A percentile compares a stretch with the other conserved stretches of the same genome.
Conservation (phyloP, 768 basidiomycete genomes). For the Terana coerulea region DNA sequence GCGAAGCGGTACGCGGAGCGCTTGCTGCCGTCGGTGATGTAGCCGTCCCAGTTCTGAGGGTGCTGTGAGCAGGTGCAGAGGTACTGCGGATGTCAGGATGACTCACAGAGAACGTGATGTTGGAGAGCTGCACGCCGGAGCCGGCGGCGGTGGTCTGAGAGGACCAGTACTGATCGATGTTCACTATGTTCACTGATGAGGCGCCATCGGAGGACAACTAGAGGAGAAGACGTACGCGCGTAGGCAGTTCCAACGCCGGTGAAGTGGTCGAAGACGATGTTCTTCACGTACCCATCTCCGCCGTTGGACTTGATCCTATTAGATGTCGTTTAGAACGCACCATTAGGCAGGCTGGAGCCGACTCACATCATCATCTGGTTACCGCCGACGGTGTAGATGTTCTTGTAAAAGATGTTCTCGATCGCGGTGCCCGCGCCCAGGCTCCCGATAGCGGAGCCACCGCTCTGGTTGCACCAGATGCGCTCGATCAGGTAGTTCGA, state of each 20-base stretch:
- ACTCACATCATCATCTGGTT: constrained; percentile 28
- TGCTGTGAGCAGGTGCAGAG: not conserved
- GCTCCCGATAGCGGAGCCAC: constrained; percentile 28
- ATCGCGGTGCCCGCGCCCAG: constrained; percentile 23
- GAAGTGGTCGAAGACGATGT: constrained; percentile 28
- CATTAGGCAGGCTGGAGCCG: not conserved
- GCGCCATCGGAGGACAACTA: not conserved
- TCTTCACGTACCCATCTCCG: constrained; percentile 22
- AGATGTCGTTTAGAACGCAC: not conserved
- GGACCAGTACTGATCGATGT: constrained; percentile 28
- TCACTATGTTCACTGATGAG: constrained; percentile 1
- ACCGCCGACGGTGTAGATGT: constrained; percentile 27
- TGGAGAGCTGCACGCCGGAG: constrained; percentile 22
- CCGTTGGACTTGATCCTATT: constrained; percentile 21
- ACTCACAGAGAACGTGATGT: constrained; percentile 26
- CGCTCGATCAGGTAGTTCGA: constrained; percentile 26
- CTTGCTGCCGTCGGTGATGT: constrained; percentile 22
- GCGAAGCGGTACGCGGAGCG: constrained; percentile 24
- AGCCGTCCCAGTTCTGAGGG: constrained; percentile 26
- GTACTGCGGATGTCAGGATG: no score
- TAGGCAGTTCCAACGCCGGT: constrained; percentile 25
- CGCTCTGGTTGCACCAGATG: constrained; percentile 31
- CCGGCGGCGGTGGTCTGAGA: constrained; percentile 19
- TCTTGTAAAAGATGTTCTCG: constrained; percentile 22
- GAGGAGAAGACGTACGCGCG: constrained; percentile 6